Percentiles rank a stretch among this genome's conserved stretches.
These are phyloP conservation scores for Teunomyces tritomae DNA, from an alignment of 805 yeast genomes.

Conservation along the genomic window DNA sequence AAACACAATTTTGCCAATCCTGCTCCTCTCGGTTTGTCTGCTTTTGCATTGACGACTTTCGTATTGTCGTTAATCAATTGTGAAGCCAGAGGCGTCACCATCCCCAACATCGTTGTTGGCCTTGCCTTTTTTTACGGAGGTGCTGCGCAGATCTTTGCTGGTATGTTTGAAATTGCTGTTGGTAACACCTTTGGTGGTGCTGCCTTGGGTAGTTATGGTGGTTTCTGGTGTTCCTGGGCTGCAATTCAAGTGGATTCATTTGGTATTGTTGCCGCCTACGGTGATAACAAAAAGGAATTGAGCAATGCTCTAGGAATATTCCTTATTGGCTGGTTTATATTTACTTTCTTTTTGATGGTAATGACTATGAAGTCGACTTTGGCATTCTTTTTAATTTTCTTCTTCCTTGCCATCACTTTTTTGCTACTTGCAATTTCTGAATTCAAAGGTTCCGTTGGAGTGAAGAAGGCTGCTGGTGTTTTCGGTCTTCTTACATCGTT, in stretches of 20 bases:
- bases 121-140: constrained; percentile 74
- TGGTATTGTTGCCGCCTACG: constrained; percentile 37
- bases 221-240: constrained; percentile 76
- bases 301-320: constrained; percentile 37
- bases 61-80: constrained; percentile 62
- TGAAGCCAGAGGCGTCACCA: constrained; percentile 64
- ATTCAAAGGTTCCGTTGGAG: constrained; percentile 21
- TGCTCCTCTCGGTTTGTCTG: constrained; percentile 71
- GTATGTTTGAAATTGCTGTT: constrained; percentile 71
- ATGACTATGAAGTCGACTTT: constrained; percentile 43
- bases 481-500: constrained; percentile 43
- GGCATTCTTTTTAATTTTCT: constrained; percentile 41
- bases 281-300: constrained; percentile 23
- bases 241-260: constrained; percentile 46
- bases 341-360: constrained; percentile 41
- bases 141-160: constrained; percentile 66
- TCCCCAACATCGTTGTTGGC: constrained; percentile 61
- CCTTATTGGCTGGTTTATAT: constrained; percentile 43
- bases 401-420: constrained; percentile 40
- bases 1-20: constrained; percentile 56
- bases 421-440: constrained; percentile 40
- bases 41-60: constrained; percentile 67
- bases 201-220: constrained; percentile 60
- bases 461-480: constrained; percentile 41
- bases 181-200: constrained; percentile 78